phyloP scores from a whole-genome alignment of 768 basidiomycete genomes.

The Kwoniella heveanensis region DNA sequence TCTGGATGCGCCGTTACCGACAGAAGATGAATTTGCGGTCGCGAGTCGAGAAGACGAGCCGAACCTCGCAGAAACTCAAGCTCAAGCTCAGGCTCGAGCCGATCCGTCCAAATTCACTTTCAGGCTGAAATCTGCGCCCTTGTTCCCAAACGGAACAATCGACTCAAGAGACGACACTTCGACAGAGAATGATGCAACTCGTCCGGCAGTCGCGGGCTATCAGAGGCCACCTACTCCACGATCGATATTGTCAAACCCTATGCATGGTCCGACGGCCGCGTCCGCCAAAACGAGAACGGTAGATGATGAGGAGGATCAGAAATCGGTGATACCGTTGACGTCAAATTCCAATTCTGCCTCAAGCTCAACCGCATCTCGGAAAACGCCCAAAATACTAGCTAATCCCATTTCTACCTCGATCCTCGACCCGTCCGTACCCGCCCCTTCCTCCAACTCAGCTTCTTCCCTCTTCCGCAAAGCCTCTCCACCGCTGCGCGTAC shows the following conservation, averaged over 20 bases:
- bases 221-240: constrained; percentile 26
- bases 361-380: neutral
- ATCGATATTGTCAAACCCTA: constrained; percentile 44
- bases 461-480: constrained; percentile 20
- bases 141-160: constrained; percentile 1
- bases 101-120: constrained; percentile 30
- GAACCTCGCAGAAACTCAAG: constrained; percentile 4
- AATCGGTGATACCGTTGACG: neutral
- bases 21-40: constrained; percentile 28
- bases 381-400: constrained; percentile 28
- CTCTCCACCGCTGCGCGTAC: constrained; percentile 12
- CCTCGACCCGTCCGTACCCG: constrained; percentile 43
- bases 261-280: neutral
- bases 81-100: neutral
- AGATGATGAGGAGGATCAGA: neutral
- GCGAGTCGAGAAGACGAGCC: constrained; percentile 26
- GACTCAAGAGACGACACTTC: constrained; percentile 3
- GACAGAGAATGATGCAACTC: neutral
- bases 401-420: constrained; percentile 47
- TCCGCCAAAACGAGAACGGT: neutral
- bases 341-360: neutral
- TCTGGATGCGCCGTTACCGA: constrained; percentile 21
- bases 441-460: constrained; percentile 14
- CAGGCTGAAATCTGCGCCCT: constrained; percentile 32
- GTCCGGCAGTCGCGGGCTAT: constrained; percentile 4